phyloP scores from a whole-genome alignment of 2,329 filamentous ascomycete genomes.

The Beauveria bassiana region DNA sequence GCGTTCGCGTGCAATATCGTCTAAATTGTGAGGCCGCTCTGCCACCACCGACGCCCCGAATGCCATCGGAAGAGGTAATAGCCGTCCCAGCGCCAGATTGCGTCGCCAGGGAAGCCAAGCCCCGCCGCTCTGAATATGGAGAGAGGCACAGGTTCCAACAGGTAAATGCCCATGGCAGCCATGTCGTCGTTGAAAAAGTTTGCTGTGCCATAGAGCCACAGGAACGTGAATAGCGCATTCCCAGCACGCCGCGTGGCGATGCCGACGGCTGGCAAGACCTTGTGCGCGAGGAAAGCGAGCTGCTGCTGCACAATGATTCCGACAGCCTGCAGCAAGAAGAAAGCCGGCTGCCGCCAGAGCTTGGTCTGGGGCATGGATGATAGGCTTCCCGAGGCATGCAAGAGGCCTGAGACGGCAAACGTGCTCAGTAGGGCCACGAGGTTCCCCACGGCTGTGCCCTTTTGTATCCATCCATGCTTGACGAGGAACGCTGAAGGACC shows the following conservation, averaged over 20 bases:
- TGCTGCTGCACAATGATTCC: slow-evolving; percentile 55
- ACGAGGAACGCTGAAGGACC: slow-evolving; percentile 47
- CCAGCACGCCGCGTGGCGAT: slow-evolving; percentile 36
- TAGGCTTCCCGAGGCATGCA: slow-evolving; percentile 66
- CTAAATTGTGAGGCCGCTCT: slow-evolving; percentile 28
- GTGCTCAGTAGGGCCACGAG: slow-evolving; percentile 26
- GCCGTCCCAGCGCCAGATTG: slow-evolving; percentile 60
- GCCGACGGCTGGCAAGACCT: slow-evolving; percentile 32
- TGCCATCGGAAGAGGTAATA: slow-evolving; percentile 48
- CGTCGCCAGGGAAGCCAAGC: slow-evolving; percentile 50
- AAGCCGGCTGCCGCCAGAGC: slow-evolving; percentile 50
- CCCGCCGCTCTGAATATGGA: slow-evolving; percentile 62
- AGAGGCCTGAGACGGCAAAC: slow-evolving; percentile 57
- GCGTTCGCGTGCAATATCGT: background rate
- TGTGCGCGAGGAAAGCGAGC: slow-evolving; percentile 27
- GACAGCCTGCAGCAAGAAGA: slow-evolving; percentile 64
- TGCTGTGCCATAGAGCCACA: slow-evolving; percentile 63
- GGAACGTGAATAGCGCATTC: slow-evolving; percentile 55
- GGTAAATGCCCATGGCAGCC: slow-evolving; percentile 63
- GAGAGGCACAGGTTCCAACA: slow-evolving; percentile 74
- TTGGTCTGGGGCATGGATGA: slow-evolving; percentile 49
- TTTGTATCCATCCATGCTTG: slow-evolving; percentile 29
- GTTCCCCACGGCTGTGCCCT: slow-evolving; percentile 20
- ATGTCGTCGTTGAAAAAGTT: slow-evolving; percentile 69
- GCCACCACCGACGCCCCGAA: slow-evolving; percentile 55